Conservation (phyloP, 1,139 yeast genomes). For the Geotrichum cucujoidarum region DNA sequence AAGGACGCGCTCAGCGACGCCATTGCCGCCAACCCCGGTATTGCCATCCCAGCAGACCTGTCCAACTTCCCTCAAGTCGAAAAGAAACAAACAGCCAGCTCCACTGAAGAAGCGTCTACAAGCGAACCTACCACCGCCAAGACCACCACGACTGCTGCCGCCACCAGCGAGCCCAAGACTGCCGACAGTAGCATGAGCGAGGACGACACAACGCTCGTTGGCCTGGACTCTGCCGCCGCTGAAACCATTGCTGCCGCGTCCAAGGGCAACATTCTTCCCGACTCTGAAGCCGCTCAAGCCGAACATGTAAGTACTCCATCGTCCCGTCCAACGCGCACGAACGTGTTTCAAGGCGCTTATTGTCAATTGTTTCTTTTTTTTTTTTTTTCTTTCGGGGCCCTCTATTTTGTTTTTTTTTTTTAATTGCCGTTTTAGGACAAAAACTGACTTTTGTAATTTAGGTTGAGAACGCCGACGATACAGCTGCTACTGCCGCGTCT, state of each 20-base stretch:
- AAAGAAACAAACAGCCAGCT: too few species aligned
- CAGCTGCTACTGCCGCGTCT: neutral
- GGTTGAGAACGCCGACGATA: conserved; percentile 8
- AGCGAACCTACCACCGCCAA: neutral
- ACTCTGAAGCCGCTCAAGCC: conserved; percentile 5
- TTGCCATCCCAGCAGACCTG: conserved; percentile 13
- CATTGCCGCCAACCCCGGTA: conserved; percentile 17
- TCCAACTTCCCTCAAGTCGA: conserved; percentile 3
- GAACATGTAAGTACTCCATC: conserved; percentile 6
- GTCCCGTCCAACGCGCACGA: too few species aligned
- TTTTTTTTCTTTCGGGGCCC: too few species aligned
- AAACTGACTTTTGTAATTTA: too few species aligned
- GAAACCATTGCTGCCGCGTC: too few species aligned
- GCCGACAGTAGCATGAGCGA: conserved; percentile 3
- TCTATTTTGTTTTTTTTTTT: too few species aligned
- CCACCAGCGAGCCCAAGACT: neutral
- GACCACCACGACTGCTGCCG: neutral
- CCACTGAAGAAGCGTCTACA: neutral
- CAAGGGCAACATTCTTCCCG: conserved; percentile 3
- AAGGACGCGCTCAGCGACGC: conserved; percentile 10
- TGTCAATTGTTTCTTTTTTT: neutral
- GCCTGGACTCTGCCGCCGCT: too few species aligned
- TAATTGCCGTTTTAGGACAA: too few species aligned
- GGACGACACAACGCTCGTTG: conserved; percentile 5
- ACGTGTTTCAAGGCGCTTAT: too few species aligned